Percentiles rank a stretch among this genome's conserved stretches.
phyloP scores from a whole-genome alignment of 1,284 basidiomycete genomes.

The Ceratobasidium sp. region DNA sequence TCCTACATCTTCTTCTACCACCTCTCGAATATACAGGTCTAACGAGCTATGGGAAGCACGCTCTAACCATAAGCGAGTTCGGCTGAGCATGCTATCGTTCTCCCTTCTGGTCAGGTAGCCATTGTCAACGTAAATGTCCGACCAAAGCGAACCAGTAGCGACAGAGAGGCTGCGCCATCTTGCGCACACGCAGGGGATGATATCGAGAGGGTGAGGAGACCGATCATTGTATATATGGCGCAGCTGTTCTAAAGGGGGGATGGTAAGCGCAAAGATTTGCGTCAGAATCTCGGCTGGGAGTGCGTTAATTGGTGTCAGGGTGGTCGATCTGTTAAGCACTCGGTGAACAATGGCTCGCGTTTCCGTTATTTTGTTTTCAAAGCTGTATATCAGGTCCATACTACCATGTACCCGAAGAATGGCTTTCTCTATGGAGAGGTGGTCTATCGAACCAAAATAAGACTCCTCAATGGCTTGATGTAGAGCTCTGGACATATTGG shows the following conservation, averaged over 20 bases:
- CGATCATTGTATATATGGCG: not conserved
- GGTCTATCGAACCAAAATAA: not conserved
- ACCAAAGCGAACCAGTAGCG: not conserved
- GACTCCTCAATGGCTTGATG: not conserved
- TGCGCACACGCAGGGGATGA: not conserved
- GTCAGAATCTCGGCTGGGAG: not conserved
- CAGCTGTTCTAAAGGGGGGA: not conserved
- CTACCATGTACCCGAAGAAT: not conserved
- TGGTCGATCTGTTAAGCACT: not conserved
- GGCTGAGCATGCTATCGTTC: no score
- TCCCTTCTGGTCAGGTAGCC: not conserved
- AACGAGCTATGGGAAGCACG: not conserved
- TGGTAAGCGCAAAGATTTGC: not conserved
- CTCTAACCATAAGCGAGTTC: not conserved
- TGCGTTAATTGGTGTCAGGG: not conserved
- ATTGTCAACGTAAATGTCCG: not conserved
- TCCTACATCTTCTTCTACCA: not conserved
- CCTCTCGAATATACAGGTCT: not conserved
- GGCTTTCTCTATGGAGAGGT: not conserved
- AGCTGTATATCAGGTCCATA: not conserved
- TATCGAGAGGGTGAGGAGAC: not conserved
- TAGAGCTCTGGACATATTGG: not conserved
- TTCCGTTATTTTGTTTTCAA: not conserved
- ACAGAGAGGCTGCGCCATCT: not conserved
- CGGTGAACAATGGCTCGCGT: not conserved